phyloP scores from a whole-genome alignment of 1,284 basidiomycete genomes.

The Heliocybe sulcata region DNA sequence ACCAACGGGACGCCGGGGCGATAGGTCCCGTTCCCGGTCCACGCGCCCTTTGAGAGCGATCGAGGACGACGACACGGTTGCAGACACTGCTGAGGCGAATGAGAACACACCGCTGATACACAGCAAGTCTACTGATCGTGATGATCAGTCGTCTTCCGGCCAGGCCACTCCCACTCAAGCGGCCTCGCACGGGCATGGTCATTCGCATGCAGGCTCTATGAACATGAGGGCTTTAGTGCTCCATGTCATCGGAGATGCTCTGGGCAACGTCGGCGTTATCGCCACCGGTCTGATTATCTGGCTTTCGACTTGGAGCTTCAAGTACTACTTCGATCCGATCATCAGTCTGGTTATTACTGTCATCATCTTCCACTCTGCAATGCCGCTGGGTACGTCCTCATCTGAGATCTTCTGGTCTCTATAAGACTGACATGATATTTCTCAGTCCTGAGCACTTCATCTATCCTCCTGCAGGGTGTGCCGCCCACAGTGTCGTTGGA shows the following conservation, averaged over 20 bases:
- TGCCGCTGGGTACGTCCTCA: constrained; percentile 74
- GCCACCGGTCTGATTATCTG: constrained; percentile 91
- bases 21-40: constrained; percentile 3
- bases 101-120: constrained; percentile 19
- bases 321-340: constrained; percentile 89
- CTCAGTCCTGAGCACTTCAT: constrained; percentile 86
- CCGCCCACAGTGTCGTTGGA: constrained; percentile 87
- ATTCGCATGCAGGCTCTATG: constrained; percentile 78
- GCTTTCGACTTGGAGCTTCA: constrained; percentile 73
- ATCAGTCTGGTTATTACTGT: constrained; percentile 94
- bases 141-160: constrained; percentile 8
- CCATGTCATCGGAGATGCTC: constrained; percentile 94
- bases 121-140: constrained; percentile 8
- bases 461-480: constrained; percentile 96
- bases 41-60: not conserved
- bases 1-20: constrained; percentile 24
- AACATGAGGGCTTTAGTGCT: constrained; percentile 95
- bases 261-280: constrained; percentile 98
- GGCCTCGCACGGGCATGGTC: constrained; percentile 28
- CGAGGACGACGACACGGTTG: not conserved
- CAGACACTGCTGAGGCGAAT: constrained; percentile 4
- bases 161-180: constrained; percentile 4
- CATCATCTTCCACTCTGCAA: constrained; percentile 94
- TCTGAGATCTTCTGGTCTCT: constrained; percentile 7
- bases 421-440: constrained; percentile 10